These are phyloP conservation scores for Zostera marina DNA, from an alignment of 116 monocot species.

Conservation along the genomic window DNA sequence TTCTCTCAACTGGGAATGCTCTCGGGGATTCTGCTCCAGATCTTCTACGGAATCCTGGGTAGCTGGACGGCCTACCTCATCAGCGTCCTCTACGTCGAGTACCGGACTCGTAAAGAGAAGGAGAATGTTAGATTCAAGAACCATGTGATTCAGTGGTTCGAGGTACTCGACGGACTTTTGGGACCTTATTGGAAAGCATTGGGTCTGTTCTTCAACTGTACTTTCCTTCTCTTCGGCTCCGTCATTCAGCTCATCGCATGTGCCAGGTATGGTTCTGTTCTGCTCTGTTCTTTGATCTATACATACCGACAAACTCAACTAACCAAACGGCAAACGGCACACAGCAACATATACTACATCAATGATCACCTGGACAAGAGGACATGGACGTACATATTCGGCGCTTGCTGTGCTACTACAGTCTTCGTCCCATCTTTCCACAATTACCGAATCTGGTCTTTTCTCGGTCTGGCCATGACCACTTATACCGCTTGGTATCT, in stretches of 20 bases:
- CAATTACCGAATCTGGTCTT: conserved; percentile 69
- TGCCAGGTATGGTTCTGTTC: no score
- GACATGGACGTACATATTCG: conserved; percentile 78
- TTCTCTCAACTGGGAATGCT: conserved; percentile 57
- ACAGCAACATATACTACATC: conserved; percentile 60
- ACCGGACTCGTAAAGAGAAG: conserved; percentile 65
- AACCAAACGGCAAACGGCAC: no score
- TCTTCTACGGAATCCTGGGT: conserved; percentile 78
- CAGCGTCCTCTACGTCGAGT: conserved; percentile 82
- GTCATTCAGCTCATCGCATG: conserved; percentile 81
- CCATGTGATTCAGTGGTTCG: conserved; percentile 91
- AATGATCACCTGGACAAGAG: conserved; percentile 69
- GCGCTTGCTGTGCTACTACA: conserved; percentile 61
- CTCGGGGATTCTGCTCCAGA: conserved; percentile 46
- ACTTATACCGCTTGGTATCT: conserved; percentile 73
- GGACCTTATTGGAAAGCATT: conserved; percentile 71
- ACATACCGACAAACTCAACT: no score
- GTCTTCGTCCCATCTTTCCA: conserved; percentile 72
- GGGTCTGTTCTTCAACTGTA: conserved; percentile 82
- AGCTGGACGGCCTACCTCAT: conserved; percentile 95
- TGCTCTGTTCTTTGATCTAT: no score
- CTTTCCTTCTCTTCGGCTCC: conserved; percentile 83
- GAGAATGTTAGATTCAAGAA: conserved; percentile 78
- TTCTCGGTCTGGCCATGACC: conserved; percentile 66
- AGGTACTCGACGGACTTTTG: conserved; percentile 71